Evolutionary conservation across 1,284 basidiomycete species (phyloP), one percentile per base, ranked within the genome.

Genomic region (Ustilago cynodontis): DNA sequence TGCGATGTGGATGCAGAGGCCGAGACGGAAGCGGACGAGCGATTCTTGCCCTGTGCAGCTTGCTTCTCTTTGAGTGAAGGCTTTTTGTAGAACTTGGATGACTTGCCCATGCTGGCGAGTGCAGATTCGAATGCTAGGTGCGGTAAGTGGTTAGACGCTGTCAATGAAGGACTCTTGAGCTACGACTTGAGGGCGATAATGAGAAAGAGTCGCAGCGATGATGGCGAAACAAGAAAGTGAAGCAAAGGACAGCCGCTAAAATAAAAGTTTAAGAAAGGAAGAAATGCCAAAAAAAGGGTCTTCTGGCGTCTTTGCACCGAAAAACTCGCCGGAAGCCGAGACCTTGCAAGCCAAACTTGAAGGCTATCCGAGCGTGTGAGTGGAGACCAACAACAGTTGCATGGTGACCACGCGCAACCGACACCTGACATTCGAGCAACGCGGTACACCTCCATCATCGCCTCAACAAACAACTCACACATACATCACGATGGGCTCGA

Each of bases 31-130:
- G 62, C 51, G 1, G 68, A 74, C 3, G 76, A 71, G 47, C 71
- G 71, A 39, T 45, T 28, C 62, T 70, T 78, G 33, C 65, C 72
- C n/a, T 61, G 54, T 11, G 53, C 60, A 13, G 67, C 53, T 41
- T 78, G 72, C 69, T 70, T 71, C 57, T 78, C 68, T 43, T 75
- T 78, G 50, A 78, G 72, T 39, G 77, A 65, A 6, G 77, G 69
- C 59, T 74, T 75, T 69, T 78, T 78, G 66, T 75, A 78, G 58
- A 78, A 75, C 50, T 78, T 78, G 24, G 72, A 67, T 20, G 77
- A 71, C 47, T 71, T 75, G 65, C 77, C 77, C 77, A 78, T 78
- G n/a, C 20, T 20, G 41, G 7, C 10, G 4, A 7, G 35, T 11
- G 3, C 14, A 10, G 14, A 9, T 6, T 14, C 14, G 35, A 16